These are phyloP conservation scores for Osmanthus fragrans DNA, from an alignment of 257 asterid species.

Conservation along the genomic window DNA sequence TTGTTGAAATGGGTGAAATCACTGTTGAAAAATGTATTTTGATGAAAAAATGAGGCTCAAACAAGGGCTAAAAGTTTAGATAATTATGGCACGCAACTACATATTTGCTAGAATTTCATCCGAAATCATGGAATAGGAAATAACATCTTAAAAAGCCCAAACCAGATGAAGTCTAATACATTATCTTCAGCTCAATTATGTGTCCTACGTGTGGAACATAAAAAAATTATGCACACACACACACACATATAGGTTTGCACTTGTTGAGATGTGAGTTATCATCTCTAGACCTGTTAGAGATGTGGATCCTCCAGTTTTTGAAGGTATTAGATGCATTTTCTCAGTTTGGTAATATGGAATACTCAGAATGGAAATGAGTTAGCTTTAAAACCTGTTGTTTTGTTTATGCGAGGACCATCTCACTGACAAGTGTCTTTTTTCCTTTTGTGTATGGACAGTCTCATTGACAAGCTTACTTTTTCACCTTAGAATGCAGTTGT, in stretches of 20 bases:
- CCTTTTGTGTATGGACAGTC: background rate
- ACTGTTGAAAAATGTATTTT: too few relatives aligned
- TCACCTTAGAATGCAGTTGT: background rate
- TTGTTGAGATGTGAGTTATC: constrained; percentile 4
- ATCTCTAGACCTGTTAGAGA: background rate
- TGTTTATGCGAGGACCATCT: background rate
- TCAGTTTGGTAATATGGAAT: background rate
- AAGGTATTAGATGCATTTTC: constrained; percentile 7
- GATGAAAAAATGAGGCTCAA: too few relatives aligned
- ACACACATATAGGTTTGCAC: background rate
- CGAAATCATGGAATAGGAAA: background rate
- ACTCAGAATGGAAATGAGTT: background rate
- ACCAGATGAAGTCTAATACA: constrained; percentile 4
- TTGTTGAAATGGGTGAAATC: too few relatives aligned
- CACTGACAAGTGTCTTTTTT: background rate
- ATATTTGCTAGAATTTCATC: background rate
- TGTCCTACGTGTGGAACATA: constrained; percentile 5
- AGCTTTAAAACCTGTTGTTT: background rate
- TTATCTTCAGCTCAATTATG: background rate
- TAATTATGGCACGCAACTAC: too few relatives aligned
- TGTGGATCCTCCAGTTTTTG: constrained; percentile 6
- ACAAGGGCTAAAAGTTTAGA: background rate
- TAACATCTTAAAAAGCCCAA: background rate
- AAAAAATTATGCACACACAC: background rate
- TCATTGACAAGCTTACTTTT: background rate